phyloP scores from a whole-genome alignment of 805 yeast species.

The Brettanomyces anomalus region DNA sequence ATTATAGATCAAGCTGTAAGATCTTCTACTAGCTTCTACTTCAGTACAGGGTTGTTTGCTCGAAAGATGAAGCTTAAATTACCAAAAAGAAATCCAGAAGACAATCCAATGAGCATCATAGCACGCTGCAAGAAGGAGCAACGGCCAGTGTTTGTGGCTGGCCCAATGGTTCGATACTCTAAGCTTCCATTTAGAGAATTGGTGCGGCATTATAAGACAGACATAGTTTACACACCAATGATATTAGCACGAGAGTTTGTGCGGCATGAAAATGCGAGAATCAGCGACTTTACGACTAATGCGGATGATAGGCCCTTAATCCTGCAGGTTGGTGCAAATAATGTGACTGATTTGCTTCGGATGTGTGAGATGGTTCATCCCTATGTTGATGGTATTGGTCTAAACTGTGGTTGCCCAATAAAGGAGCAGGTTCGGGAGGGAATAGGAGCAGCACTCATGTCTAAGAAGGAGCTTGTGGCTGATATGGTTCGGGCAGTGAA shows the following conservation, averaged over 20 bases:
- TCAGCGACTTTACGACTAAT: constrained; percentile 80
- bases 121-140: constrained; percentile 35
- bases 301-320: constrained; percentile 59
- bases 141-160: constrained; percentile 60
- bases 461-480: constrained; percentile 70
- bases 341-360: constrained; percentile 68
- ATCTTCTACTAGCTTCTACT: no score
- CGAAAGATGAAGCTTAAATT: not conserved
- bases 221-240: constrained; percentile 93
- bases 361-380: constrained; percentile 88
- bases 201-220: constrained; percentile 63
- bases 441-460: constrained; percentile 92
- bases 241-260: constrained; percentile 93
- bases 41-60: no score
- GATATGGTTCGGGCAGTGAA: constrained; percentile 82
- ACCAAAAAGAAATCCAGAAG: constrained; percentile 29
- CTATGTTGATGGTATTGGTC: constrained; percentile 85
- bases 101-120: constrained; percentile 47
- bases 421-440: constrained; percentile 93
- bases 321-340: constrained; percentile 87
- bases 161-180: constrained; percentile 97
- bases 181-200: constrained; percentile 85
- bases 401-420: constrained; percentile 97
- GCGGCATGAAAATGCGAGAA: constrained; percentile 69
- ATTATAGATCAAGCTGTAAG: no score